These are phyloP conservation scores for Leptomonas pyrrhocoris DNA, from an alignment of 208 protist genomes.

Conservation along the genomic window DNA sequence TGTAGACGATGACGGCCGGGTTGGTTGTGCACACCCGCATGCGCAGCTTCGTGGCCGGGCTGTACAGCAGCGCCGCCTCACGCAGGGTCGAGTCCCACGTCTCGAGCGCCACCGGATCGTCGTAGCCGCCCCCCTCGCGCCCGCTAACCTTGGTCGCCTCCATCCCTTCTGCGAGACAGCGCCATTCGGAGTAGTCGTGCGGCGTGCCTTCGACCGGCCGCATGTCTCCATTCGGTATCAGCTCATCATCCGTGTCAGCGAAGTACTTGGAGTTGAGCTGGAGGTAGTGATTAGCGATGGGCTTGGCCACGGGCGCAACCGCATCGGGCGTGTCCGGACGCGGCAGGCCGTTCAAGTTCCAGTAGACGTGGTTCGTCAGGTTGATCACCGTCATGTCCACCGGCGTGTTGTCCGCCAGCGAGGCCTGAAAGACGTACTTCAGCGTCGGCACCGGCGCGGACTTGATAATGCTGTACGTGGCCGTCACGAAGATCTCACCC, in stretches of 20 bases:
- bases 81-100: conserved; percentile 73
- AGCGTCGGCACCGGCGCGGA: conserved; percentile 38
- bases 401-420: conserved; percentile 56
- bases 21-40: conserved; percentile 75
- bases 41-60: conserved; percentile 58
- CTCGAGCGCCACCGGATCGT: conserved; percentile 74
- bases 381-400: conserved; percentile 75
- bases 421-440: conserved; percentile 60
- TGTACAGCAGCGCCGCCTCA: conserved; percentile 69
- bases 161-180: conserved; percentile 57
- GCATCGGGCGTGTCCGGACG: conserved; percentile 24
- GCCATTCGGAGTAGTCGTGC: conserved; percentile 62
- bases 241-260: conserved; percentile 44
- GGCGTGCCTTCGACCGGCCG: conserved; percentile 36
- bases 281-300: conserved; percentile 66
- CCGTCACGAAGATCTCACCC: conserved; percentile 70
- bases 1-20: conserved; percentile 71
- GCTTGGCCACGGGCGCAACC: conserved; percentile 31
- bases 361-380: conserved; percentile 80
- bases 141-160: conserved; percentile 34
- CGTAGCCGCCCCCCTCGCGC: conserved; percentile 65
- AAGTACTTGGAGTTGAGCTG: conserved; percentile 56
- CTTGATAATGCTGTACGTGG: conserved; percentile 72
- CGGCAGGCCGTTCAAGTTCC: conserved; percentile 82
- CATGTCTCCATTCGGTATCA: conserved; percentile 58